phyloP scores from a whole-genome alignment of 768 basidiomycete species.

The Suillus luteus region DNA sequence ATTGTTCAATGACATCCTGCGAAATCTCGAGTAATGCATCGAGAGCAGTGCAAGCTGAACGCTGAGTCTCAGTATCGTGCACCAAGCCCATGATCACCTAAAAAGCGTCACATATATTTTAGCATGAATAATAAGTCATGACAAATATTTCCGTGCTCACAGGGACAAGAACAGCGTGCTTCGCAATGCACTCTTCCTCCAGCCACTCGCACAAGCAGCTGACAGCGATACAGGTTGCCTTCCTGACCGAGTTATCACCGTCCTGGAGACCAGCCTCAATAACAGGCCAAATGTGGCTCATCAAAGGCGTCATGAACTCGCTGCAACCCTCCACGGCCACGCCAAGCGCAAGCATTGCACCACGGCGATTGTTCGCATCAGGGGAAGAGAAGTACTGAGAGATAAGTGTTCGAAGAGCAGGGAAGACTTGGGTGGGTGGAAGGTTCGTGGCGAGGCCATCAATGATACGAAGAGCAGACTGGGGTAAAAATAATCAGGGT shows the following conservation, averaged over 20 bases:
- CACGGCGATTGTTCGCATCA: conserved; percentile 80
- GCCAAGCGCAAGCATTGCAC: conserved; percentile 93
- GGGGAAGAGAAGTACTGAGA: conserved; percentile 81
- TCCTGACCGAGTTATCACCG: conserved; percentile 80
- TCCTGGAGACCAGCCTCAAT: conserved; percentile 89
- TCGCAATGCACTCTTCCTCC: conserved; percentile 85
- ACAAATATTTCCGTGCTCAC: conserved; percentile 42
- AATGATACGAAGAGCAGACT: conserved; percentile 94
- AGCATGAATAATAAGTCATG: background rate
- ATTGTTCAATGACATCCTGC: conserved; percentile 86
- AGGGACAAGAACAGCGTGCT: conserved; percentile 84
- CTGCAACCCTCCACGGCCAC: conserved; percentile 97
- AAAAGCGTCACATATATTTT: background rate
- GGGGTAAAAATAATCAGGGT: conserved; percentile 17
- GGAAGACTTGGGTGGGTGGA: conserved; percentile 96
- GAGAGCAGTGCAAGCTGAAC: conserved; percentile 93
- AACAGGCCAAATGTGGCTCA: conserved; percentile 91
- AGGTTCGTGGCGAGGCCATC: conserved; percentile 90
- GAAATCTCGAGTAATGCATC: conserved; percentile 96
- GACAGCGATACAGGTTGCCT: conserved; percentile 94
- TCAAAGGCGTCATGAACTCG: conserved; percentile 95
- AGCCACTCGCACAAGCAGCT: conserved; percentile 98
- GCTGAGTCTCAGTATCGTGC: conserved; percentile 83
- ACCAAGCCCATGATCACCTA: conserved; percentile 91
- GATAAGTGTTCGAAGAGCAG: conserved; percentile 80